Base-by-base conservation (phyloP, 1,284 basidiomycete genomes). In the Melampsora abietis-canadensis region DNA sequence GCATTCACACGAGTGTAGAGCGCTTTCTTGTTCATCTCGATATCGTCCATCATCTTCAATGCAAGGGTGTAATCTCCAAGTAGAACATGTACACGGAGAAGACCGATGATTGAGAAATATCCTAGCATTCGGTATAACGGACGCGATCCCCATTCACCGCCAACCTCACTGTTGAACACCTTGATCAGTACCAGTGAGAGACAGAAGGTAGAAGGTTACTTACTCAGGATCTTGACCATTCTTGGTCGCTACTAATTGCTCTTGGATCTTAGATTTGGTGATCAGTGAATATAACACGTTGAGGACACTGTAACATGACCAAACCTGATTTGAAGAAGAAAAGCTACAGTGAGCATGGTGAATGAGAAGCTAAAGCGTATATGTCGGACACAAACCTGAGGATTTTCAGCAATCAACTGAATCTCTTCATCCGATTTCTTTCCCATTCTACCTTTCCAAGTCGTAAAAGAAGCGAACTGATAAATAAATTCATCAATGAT, bases 401-500 rank as follows among this genome's bases (percentile, higher is more conserved):
- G 76, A 37, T 77, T 77, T 66, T 78, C 70, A 76, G 54, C 4
- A 78, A 85, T 72, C 66, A 88, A 87, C 77, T 91, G 89, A 74
- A 87, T 87, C 31, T 88, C 90, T 76, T 84, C 84, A 48, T 91
- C 90, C 21, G 74, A 51, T 85, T 97, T 97, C 77, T 86, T 86
- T 77, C 90, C 89, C 46, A 89, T 87, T 81, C 91, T 91, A 54
- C 90, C 90, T 74, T 94, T 85, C 90, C 92, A 97, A 70, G 91
- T 88, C 79, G 93, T 90, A 84, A 97, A 97, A 27, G 91, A 91
- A 82, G 96, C 92, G 86, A 95, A 98, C 82, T 98, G 95, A 84
- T 97, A 98, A 79, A 98, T 96, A 83, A 98, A 98, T 81, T 98
- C 95, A 84, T 98, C 95, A 80, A 98, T 90, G 83, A 98, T 97